Evolutionary conservation across 345 rosid species (phyloP), one percentile per base, ranked within the genome.

Genomic region (Boechera retrofracta): DNA sequence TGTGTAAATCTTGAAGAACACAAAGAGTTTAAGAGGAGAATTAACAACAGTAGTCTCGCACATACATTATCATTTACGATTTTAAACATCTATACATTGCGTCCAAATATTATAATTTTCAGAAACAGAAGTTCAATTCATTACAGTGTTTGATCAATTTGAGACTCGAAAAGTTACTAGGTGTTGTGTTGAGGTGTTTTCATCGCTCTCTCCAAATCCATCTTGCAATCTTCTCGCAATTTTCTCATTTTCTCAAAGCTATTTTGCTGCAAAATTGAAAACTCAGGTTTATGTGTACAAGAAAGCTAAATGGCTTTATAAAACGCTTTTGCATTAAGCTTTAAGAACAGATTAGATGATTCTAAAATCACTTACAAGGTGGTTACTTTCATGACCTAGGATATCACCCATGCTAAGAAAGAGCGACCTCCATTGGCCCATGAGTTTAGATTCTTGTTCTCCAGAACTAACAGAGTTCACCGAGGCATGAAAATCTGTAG

Each of bases 351-450:
- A 11, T 6, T 9, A 41, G 45, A 67, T 39, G 68, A 54, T 52
- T 51, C 15, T 12, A 29, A 18, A 31, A 24, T 12, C 52, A 84
- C 97, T 94, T 75, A 94, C 98, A 67, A 89, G 96, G 54, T 89
- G 87, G 71, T 31, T 82, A 89, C 82, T 82, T 85, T 94, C 98
- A 32, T 61, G 82, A 42, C 69, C 80, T 71, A 92, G 81, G 59
- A 86, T 80, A 51, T 88, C 89, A 9, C 86, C 92, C 98, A 87
- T 92, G 83, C 80, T 86, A 52, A 85, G 91, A 85, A 94, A 94
- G 67, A 90, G 97, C 4, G 92, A 86, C 75, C 77, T 84, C 98
- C 98, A 94, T 59, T 87, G 94, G 48, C 69, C 79, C 42, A 72
- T 83, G 70, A 94, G 91, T 48, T 85, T 83, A 69, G 89, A 71